Evolutionary conservation across 83 land plant species (phyloP).

Genomic region (Thuja plicata): DNA sequence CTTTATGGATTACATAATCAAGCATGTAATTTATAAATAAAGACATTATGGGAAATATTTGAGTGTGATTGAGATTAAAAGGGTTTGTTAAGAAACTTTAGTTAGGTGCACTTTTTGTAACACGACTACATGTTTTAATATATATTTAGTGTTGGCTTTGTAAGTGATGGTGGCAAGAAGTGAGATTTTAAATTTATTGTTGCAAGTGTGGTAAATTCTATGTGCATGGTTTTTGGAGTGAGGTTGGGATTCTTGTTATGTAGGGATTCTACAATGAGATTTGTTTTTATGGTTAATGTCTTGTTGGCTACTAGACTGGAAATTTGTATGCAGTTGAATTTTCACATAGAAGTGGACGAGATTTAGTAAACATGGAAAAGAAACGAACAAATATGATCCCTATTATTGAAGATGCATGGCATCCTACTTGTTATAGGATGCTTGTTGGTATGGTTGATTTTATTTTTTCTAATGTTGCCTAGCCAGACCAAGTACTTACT

Average conservation of each 20-base stretch:
- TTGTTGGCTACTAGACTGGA: conserved; percentile 49
- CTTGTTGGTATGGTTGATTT: conserved; percentile 97
- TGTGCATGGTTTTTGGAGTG: not conserved
- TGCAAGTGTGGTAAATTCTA: not conserved
- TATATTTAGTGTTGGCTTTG: too few species aligned
- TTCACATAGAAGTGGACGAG: conserved; percentile 96
- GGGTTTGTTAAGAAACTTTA: too few species aligned
- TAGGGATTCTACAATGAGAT: too few species aligned
- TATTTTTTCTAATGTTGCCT: conserved; percentile 94
- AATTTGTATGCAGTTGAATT: conserved; percentile 94
- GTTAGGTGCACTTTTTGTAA: too few species aligned
- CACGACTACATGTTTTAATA: too few species aligned
- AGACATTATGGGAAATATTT: not conserved
- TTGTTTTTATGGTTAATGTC: not conserved
- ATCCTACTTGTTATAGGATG: conserved; percentile 86
- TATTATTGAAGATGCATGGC: conserved; percentile 95
- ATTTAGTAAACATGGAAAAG: conserved; percentile 94
- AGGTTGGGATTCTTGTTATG: too few species aligned
- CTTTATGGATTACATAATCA: too few species aligned
- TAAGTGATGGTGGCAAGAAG: too few species aligned
- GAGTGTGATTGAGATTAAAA: not conserved
- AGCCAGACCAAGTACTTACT: conserved; percentile 89
- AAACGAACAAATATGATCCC: conserved; percentile 94
- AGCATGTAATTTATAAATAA: not conserved
- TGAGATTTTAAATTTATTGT: too few species aligned